Evolutionary conservation across 805 yeast species (phyloP).

Genomic region (Geotrichum ghanense): DNA sequence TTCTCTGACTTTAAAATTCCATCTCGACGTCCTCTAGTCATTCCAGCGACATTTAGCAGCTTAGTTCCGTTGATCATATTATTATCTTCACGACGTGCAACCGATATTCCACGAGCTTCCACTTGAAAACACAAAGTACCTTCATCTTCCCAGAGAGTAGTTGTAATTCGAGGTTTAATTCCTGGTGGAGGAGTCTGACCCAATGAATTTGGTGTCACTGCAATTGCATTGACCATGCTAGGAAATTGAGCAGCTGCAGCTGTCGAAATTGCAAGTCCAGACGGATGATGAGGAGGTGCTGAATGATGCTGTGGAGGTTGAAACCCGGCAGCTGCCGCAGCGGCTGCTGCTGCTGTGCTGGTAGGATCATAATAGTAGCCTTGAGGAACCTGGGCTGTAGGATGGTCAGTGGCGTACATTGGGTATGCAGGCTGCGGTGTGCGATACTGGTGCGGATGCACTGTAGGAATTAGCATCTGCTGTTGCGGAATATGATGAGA

Average conservation of each 20-base stretch:
- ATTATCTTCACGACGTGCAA: conserved; percentile 77
- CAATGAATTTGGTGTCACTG: conserved; percentile 14
- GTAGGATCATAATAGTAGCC: no score
- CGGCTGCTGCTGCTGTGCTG: no score
- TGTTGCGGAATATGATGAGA: no score
- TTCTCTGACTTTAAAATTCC: conserved; percentile 77
- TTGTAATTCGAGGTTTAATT: conserved; percentile 46
- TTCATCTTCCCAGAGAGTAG: conserved; percentile 85
- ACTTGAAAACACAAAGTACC: conserved; percentile 77
- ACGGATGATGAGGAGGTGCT: not conserved
- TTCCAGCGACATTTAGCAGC: conserved; percentile 69
- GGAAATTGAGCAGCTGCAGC: conserved; percentile 15
- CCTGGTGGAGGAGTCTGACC: conserved; percentile 22
- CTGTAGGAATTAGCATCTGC: no score
- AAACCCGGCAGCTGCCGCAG: no score
- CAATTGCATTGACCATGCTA: conserved; percentile 13
- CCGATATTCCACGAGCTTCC: conserved; percentile 50
- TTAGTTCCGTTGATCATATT: conserved; percentile 84
- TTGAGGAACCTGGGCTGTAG: no score
- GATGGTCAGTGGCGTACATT: not conserved
- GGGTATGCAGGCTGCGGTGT: not conserved
- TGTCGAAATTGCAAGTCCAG: conserved; percentile 4
- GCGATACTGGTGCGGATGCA: not conserved
- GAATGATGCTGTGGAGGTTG: not conserved
- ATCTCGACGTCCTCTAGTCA: conserved; percentile 81